Evolutionary conservation across 75 land plant genomes (phyloP).

Genomic region (Pseudotsuga menziesii): DNA sequence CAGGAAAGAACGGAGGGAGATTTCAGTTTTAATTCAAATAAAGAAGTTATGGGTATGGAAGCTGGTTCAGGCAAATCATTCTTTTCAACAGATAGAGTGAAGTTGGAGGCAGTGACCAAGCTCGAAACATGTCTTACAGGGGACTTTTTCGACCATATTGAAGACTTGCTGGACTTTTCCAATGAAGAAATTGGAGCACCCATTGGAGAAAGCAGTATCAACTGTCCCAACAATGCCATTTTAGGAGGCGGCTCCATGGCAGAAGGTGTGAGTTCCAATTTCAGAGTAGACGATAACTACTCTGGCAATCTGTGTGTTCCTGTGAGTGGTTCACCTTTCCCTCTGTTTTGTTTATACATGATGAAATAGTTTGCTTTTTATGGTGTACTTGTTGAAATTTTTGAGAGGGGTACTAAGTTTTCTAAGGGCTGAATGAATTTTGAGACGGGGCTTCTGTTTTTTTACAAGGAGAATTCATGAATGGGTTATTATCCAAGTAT

Average conservation of each 20-base stretch:
- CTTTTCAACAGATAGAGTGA: background rate
- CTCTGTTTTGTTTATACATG: background rate
- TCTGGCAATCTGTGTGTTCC: constrained; percentile 56
- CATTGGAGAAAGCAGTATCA: constrained; percentile 14
- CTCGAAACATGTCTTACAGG: constrained; percentile 2
- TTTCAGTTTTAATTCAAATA: background rate
- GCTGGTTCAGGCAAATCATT: background rate
- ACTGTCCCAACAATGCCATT: background rate
- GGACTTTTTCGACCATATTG: constrained; percentile 56
- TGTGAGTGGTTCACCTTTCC: constrained; percentile 26
- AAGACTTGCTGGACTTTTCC: constrained; percentile 64
- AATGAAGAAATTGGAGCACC: constrained; percentile 33
- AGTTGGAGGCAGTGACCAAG: background rate
- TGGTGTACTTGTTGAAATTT: background rate
- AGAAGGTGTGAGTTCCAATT: constrained; percentile 14
- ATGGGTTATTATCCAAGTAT: background rate
- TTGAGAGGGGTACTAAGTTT: background rate
- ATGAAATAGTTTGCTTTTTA: background rate
- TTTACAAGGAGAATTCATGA: background rate
- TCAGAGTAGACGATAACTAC: constrained; percentile 23
- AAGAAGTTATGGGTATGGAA: background rate
- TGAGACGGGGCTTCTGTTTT: background rate
- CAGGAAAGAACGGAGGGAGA: constrained; percentile 2
- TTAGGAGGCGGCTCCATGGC: constrained; percentile 16
- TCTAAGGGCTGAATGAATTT: background rate